Percentiles rank a stretch among this genome's conserved stretches.
Conservation (phyloP, 2,329 filamentous ascomycete genomes). For the Aspergillus cejpii region DNA sequence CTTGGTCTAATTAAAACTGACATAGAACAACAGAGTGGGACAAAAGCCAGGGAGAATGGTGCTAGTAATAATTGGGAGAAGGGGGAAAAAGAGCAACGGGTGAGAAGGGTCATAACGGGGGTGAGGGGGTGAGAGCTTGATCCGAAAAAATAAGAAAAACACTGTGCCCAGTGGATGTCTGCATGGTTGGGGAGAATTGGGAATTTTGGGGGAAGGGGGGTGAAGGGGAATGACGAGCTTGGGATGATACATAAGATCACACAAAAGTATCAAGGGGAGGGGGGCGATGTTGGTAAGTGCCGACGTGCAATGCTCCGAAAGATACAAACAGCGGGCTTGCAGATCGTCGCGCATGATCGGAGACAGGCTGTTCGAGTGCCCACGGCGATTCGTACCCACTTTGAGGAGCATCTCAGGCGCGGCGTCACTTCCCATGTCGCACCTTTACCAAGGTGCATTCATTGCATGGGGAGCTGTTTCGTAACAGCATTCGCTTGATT, state of each 20-base stretch:
- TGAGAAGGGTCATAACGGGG: constrained; percentile 3
- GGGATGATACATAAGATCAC: constrained; percentile 2
- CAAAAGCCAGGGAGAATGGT: constrained; percentile 5
- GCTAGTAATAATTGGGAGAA: constrained; percentile 14
- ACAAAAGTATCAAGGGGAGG: neutral
- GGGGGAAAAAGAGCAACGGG: constrained; percentile 8
- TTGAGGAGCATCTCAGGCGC: constrained; percentile 9
- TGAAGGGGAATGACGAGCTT: constrained; percentile 11
- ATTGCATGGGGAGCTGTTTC: constrained; percentile 11
- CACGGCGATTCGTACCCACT: constrained; percentile 6
- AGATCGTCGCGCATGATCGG: neutral
- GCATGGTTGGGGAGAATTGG: constrained; percentile 16
- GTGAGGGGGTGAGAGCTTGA: neutral
- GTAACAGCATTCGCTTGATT: constrained; percentile 9
- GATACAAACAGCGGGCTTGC: constrained; percentile 1
- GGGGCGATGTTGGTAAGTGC: neutral
- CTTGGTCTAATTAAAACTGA: constrained; percentile 37
- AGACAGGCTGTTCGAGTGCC: constrained; percentile 12
- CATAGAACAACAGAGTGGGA: constrained; percentile 12
- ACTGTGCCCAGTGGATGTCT: constrained; percentile 10
- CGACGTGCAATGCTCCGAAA: constrained; percentile 6
- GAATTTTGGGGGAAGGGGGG: constrained; percentile 13
- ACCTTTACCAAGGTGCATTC: constrained; percentile 10
- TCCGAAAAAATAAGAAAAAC: constrained; percentile 2
- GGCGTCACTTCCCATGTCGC: constrained; percentile 17